Conservation (phyloP, 768 basidiomycete species). For the Podaxis sp. region DNA sequence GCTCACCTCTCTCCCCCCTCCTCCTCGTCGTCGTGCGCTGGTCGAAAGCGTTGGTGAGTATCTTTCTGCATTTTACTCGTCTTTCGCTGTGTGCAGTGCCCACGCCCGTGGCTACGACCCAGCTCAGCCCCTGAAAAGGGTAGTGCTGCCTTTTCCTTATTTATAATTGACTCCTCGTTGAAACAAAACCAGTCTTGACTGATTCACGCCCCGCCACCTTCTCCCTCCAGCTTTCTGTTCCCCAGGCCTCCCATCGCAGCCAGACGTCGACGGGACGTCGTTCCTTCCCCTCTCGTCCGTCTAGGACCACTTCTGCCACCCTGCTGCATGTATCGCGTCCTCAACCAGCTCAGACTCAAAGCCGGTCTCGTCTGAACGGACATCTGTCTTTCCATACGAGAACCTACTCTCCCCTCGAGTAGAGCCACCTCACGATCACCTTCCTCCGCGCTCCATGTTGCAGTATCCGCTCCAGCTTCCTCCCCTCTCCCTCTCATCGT, state of each 20-base stretch:
- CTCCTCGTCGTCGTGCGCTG: conserved; percentile 22
- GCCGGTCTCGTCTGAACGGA: conserved; percentile 58
- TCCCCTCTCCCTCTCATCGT: conserved; percentile 37
- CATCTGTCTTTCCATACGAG: conserved; percentile 24
- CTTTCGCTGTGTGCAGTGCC: background rate
- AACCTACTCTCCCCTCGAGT: conserved; percentile 18
- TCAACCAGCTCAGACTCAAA: conserved; percentile 44
- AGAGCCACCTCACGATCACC: conserved; percentile 20
- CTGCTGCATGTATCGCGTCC: conserved; percentile 36
- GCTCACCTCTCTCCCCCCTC: conserved; percentile 25
- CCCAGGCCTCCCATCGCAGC: conserved; percentile 20
- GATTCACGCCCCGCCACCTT: conserved; percentile 13
- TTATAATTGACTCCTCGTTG: conserved; percentile 11
- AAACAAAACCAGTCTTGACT: conserved; percentile 9
- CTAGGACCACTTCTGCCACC: conserved; percentile 6
- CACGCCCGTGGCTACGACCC: background rate
- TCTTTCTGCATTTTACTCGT: background rate
- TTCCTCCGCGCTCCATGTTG: conserved; percentile 50
- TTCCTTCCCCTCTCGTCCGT: conserved; percentile 20
- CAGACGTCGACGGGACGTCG: conserved; percentile 28
- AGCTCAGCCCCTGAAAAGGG: conserved; percentile 1
- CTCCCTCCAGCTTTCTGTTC: conserved; percentile 23
- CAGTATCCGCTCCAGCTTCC: conserved; percentile 51
- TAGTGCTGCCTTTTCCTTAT: conserved; percentile 10
- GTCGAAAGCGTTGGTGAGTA: conserved; percentile 14